Evolutionary conservation across 2,329 filamentous ascomycete species (phyloP).

Genomic region (Claviceps sp.): DNA sequence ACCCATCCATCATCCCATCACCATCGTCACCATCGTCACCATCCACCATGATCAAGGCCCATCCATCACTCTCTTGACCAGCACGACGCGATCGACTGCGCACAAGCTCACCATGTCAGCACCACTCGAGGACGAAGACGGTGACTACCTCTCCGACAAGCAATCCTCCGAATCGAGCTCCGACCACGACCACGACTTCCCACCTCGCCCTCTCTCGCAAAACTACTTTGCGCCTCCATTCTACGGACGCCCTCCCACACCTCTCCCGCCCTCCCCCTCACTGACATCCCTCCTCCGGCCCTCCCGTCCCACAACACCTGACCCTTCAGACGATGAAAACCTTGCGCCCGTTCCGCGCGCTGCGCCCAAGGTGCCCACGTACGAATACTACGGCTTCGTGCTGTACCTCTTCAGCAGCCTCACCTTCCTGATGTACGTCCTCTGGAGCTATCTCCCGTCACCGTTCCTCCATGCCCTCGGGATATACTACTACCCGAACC

Average conservation of each 20-base stretch:
- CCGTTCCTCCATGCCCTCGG: conserved; percentile 86
- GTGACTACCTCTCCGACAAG: conserved; percentile 21
- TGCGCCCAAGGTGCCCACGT: conserved; percentile 89
- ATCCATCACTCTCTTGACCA: background rate
- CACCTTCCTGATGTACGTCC: conserved; percentile 58
- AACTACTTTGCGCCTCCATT: conserved; percentile 68
- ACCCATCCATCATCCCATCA: background rate
- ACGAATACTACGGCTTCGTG: conserved; percentile 98
- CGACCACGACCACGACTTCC: conserved; percentile 18
- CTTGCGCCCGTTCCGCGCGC: conserved; percentile 77
- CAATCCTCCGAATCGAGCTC: conserved; percentile 15
- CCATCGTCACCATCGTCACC: background rate
- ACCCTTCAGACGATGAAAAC: conserved; percentile 78
- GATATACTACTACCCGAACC: conserved; percentile 91
- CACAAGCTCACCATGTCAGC: conserved; percentile 15
- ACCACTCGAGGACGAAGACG: conserved; percentile 24
- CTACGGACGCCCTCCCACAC: conserved; percentile 93
- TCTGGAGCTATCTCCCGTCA: conserved; percentile 84
- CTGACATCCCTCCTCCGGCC: conserved; percentile 83
- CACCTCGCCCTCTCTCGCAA: conserved; percentile 32
- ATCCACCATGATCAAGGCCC: too few relatives aligned
- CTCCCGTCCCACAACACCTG: conserved; percentile 84
- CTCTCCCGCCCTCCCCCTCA: conserved; percentile 81
- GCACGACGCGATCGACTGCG: background rate
- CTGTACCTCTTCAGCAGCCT: conserved; percentile 82